A percentile compares a stretch with the other conserved stretches of the same genome.
Conservation (phyloP, 352 stramenopile genomes). For the Pythium oligandrum region DNA sequence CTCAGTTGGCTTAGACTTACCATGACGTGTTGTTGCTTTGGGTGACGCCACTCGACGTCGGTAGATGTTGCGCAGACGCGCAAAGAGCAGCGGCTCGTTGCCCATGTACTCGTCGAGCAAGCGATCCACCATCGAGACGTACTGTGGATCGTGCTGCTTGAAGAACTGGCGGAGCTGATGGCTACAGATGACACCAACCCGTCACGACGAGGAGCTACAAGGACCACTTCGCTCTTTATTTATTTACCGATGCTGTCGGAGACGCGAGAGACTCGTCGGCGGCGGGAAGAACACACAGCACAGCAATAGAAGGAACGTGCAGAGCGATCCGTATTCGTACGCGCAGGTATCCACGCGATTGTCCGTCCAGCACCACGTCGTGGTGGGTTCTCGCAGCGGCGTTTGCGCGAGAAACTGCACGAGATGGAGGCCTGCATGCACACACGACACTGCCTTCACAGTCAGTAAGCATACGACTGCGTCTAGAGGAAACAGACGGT, state of each 20-base stretch:
- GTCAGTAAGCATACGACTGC: constrained; percentile 1
- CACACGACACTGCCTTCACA: constrained; percentile 10
- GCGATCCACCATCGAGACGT: constrained; percentile 28
- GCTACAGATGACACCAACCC: constrained; percentile 3
- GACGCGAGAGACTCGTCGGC: constrained; percentile 26
- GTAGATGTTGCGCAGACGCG: constrained; percentile 42
- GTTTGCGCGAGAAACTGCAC: constrained; percentile 6
- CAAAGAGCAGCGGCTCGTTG: constrained; percentile 51
- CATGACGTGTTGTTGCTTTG: too few species aligned
- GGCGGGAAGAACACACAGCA: constrained; percentile 34
- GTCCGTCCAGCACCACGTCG: constrained; percentile 9
- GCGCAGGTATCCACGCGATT: constrained; percentile 7
- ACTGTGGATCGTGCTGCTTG: constrained; percentile 35
- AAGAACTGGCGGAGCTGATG: constrained; percentile 42
- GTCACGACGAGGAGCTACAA: not conserved
- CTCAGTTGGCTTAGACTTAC: too few species aligned
- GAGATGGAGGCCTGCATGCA: constrained; percentile 16
- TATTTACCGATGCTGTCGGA: constrained; percentile 28
- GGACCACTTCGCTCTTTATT: not conserved
- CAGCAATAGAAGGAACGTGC: constrained; percentile 29
- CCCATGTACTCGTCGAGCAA: constrained; percentile 47
- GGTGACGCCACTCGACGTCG: not conserved
- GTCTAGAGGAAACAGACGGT: not conserved
- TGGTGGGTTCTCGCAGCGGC: constrained; percentile 1
- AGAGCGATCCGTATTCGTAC: constrained; percentile 25